These are phyloP conservation scores for Diaporthe amygdali DNA, from an alignment of 2,329 filamentous ascomycete genomes.

Conservation along the genomic window DNA sequence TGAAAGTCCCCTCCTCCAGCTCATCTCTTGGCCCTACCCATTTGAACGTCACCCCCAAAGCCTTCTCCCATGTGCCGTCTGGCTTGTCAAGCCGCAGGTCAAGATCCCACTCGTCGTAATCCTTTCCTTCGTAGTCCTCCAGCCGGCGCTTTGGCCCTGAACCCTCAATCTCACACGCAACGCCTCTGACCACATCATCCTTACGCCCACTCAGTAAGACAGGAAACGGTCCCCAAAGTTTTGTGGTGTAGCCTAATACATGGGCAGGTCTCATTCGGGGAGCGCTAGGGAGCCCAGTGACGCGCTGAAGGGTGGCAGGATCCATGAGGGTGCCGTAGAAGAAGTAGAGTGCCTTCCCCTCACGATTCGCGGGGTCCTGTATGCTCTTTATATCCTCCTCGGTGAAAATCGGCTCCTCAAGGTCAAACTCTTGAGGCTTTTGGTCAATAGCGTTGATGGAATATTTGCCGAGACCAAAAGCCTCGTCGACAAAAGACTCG, in stretches of 20 bases:
- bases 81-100: neutral
- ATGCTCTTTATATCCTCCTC: neutral
- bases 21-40: neutral
- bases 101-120: neutral
- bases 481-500: neutral
- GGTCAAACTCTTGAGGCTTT: neutral
- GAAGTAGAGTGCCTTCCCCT: neutral
- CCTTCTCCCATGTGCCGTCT: neutral
- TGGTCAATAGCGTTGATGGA: neutral
- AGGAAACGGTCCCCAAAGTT: neutral
- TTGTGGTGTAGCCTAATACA: neutral
- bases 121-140: neutral
- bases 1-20: neutral
- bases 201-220: neutral
- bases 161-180: neutral
- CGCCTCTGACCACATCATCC: neutral
- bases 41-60: neutral
- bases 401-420: neutral
- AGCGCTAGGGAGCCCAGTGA: neutral
- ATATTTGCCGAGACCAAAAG: neutral
- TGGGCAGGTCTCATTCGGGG: neutral
- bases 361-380: neutral
- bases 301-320: neutral
- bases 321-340: slow-evolving; percentile 9
- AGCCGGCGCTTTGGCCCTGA: neutral